Evolutionary conservation across 2,329 filamentous ascomycete genomes (phyloP), one percentile per base, ranked within the genome.

Genomic region (Fusarium sp.): DNA sequence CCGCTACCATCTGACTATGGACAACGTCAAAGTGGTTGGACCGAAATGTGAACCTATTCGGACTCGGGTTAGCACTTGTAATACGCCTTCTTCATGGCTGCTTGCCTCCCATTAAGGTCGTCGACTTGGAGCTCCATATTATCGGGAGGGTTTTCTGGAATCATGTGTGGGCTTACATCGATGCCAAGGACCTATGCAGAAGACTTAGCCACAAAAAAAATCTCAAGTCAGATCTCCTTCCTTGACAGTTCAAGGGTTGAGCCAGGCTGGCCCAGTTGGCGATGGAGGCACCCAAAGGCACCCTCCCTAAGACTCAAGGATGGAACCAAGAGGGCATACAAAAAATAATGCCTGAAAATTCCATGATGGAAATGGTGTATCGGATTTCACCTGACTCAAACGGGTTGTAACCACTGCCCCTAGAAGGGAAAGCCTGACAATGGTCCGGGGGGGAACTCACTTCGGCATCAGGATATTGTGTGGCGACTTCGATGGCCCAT

Each of bases 11-110:
- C 73, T 90, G 89, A 73, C 93, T 97, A 76, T 97, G 92, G 54
- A 97, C 90, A 57, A 97, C 83, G 75, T 97, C 93, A 83, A 97
- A 97, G 60, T 91, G 85, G 77, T 90, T 91, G 55, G 88, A 83
- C 45, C 86, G 83, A 76, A 94, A 95, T 0, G 90, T 92, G 76
- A 92, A 91, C 37, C 87, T 88, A 67, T 35, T 42, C 14, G 20
- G 9, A 15, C 10, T 13, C 18, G 30, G 15, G 27, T 73, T 46
- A 76, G 68, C 46, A 27, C 35, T 23, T 14, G 27, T 45, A 18
- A 42, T 26, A 33, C 30, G 17, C 7, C 26, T 32, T 7, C 17
- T 33, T n/a, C 38, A 42, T 14, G 18, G 30, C 15, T 42, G 32
- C 66, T 80, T 79, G 88, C 89, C 85, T 84, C 75, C 86, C 85